Evolutionary conservation across 31 red algal genomes (phyloP).

Genomic region (Endocladia muricata): DNA sequence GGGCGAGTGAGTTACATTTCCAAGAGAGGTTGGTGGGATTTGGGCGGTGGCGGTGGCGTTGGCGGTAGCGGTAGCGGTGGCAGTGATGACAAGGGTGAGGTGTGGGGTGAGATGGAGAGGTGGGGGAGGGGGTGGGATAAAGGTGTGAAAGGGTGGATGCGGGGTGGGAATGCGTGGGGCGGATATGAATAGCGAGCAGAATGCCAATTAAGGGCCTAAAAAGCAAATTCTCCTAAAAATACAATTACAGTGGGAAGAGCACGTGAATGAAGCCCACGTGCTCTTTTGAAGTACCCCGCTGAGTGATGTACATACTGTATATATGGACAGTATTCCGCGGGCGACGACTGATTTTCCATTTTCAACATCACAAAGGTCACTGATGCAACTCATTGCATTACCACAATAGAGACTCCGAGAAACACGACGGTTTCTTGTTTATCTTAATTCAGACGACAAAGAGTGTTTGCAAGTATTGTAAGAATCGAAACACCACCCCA

Average conservation of each 20-base stretch:
- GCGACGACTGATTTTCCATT: background rate
- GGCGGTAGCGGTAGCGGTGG: background rate
- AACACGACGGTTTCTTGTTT: too few species aligned
- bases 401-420: background rate
- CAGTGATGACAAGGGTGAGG: background rate
- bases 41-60: background rate
- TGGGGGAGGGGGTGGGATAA: background rate
- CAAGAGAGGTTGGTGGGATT: background rate
- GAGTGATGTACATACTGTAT: too few species aligned
- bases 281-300: too few species aligned
- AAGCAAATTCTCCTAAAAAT: background rate
- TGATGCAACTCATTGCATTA: background rate
- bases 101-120: background rate
- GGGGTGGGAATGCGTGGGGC: background rate
- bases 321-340: too few species aligned
- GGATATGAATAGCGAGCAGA: background rate
- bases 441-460: background rate
- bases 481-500: background rate
- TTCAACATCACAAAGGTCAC: background rate
- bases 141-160: background rate
- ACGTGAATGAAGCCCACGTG: too few species aligned
- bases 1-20: background rate
- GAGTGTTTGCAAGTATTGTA: background rate
- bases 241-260: background rate
- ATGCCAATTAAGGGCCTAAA: background rate